A percentile compares a stretch with the other conserved stretches of the same genome.
These are phyloP conservation scores for Fraxinus cuspidata DNA, from an alignment of 257 asterid species.

Conservation along the genomic window DNA sequence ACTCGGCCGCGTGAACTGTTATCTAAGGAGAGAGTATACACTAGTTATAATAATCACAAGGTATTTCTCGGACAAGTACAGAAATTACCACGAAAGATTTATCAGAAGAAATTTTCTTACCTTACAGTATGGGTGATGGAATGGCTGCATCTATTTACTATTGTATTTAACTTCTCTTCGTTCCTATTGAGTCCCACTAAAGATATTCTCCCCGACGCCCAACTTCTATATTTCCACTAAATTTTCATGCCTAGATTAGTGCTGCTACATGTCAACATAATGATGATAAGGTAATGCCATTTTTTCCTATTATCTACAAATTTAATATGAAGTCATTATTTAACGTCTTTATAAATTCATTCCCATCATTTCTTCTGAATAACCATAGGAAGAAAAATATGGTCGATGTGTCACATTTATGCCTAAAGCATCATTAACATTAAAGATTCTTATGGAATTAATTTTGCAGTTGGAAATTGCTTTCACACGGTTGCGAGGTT, in stretches of 20 bases:
- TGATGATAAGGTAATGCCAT: not conserved
- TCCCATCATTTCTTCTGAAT: no score
- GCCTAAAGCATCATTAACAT: no score
- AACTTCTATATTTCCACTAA: conserved; percentile 10
- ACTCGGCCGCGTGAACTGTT: not conserved
- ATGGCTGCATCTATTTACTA: not conserved
- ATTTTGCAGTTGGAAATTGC: no score
- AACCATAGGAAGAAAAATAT: no score
- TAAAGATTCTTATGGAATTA: no score
- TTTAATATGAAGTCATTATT: not conserved
- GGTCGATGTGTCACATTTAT: no score
- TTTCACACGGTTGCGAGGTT: no score
- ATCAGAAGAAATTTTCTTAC: not conserved
- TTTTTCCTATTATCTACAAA: not conserved
- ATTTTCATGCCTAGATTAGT: not conserved
- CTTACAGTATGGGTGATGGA: not conserved
- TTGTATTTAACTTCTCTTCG: conserved; percentile 4
- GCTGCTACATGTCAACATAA: not conserved
- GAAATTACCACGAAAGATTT: not conserved
- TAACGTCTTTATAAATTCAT: no score
- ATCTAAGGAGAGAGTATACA: not conserved
- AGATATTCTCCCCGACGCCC: not conserved
- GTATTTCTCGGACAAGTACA: not conserved
- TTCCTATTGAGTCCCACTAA: not conserved
- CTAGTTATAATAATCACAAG: not conserved